Base-by-base conservation (phyloP, 1,284 basidiomycete species). In the Ceratobasidium sp. region DNA sequence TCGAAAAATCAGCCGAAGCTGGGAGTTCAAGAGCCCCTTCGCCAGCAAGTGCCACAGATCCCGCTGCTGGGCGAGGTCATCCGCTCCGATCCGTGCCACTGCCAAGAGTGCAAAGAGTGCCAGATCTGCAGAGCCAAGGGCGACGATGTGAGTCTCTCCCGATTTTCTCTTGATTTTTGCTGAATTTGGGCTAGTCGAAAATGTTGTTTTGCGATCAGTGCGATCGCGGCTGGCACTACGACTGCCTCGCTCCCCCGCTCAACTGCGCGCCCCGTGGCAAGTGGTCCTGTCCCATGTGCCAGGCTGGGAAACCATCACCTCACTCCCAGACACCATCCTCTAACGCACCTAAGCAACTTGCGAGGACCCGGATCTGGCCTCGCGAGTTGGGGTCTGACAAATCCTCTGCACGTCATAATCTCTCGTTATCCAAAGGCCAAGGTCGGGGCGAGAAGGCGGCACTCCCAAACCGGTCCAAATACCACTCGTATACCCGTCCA, bases 181-280 rank as follows among this genome's bases (percentile, higher is more conserved):
- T 71, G 74, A 27, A 70, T 70, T 70, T 56, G 69, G 62, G 59
- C 47, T 77, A 96, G 93, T 87, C 83, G 68, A 83, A 86, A 69
- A 88, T 98, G 74, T 79, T 98, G 72, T 91, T 98, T 74, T 99
- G 96, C 78, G 96, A 98, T 80, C 85, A 83, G 58, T 99, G 96
- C 77, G 96, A 99, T 80, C 83, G 94, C 81, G 94, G 93, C 41
- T 98, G 92, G 91, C 96, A 99, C 77, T 87, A 89, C 80, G 86
- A 90, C 74, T 98, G 95, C 78, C 82, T 98, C 56, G 76, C 82
- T 21, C 93, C 94, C 42, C 86, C 89, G 1, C 79, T 94, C 16
- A 80, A 82, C 64, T 81, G 85, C 71, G 81, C 86, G 19, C 93
- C 93, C 0, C 83, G 85, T 47, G 93, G 91, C 72, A 82, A 81